These are phyloP conservation scores for Fragilaria crotonensis DNA, from an alignment of 108 stramenopile species.

Conservation along the genomic window DNA sequence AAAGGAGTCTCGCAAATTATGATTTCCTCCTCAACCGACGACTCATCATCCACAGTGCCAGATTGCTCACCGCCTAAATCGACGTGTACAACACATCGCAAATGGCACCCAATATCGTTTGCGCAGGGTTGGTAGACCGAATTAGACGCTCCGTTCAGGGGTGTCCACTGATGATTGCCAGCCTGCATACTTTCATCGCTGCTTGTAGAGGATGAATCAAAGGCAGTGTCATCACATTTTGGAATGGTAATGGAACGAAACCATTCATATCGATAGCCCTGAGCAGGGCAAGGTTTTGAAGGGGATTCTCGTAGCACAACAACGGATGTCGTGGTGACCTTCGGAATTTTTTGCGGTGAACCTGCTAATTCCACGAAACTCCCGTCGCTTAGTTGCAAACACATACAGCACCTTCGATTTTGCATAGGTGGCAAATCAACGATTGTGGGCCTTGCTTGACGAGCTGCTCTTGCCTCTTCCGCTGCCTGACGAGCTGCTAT, in stretches of 20 bases:
- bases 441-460: too few relatives aligned
- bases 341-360: slow-evolving; percentile 1
- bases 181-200: neutral
- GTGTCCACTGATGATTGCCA: slow-evolving; percentile 23
- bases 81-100: slow-evolving; percentile 42
- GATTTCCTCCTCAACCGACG: neutral
- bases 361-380: too few relatives aligned
- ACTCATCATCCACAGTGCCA: neutral
- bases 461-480: neutral
- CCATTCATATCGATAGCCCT: slow-evolving; percentile 44
- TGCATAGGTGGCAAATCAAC: too few relatives aligned
- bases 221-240: too few relatives aligned
- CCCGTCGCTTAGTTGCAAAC: neutral
- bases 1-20: slow-evolving; percentile 15
- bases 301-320: slow-evolving; percentile 28
- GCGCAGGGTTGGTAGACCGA: slow-evolving; percentile 59
- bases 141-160: slow-evolving; percentile 39
- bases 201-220: too few relatives aligned
- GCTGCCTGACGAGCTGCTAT: neutral
- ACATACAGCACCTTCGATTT: neutral
- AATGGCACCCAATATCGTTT: slow-evolving; percentile 39
- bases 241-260: slow-evolving; percentile 25
- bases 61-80: slow-evolving; percentile 1
- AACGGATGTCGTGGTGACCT: slow-evolving; percentile 25
- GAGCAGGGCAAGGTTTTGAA: slow-evolving; percentile 11